A percentile compares a stretch with the other conserved stretches of the same genome.
Evolutionary conservation across 179 eudicot species (phyloP).

Genomic region (Vitellaria paradoxa): DNA sequence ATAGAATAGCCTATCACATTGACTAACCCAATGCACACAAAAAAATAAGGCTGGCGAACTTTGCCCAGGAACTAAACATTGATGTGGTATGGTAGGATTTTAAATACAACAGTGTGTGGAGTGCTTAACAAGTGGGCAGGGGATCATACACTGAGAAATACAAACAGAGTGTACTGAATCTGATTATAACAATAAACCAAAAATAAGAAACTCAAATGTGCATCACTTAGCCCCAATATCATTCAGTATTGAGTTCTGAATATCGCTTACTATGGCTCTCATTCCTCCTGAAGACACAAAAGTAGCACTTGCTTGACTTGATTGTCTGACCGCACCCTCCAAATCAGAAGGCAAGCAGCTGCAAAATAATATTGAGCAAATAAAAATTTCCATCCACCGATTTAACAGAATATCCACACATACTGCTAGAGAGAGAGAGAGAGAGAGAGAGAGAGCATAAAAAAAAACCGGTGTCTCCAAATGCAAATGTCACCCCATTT

Average conservation of each 20-base stretch:
- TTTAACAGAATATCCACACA: not conserved
- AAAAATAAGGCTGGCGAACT: not conserved
- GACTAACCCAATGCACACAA: not conserved
- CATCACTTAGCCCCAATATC: not conserved
- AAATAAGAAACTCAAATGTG: not conserved
- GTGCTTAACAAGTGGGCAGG: not conserved
- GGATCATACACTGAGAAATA: not conserved
- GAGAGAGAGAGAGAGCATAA: not conserved
- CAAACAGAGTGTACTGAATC: not conserved
- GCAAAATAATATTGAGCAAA: constrained; percentile 26
- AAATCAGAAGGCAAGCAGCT: constrained; percentile 93
- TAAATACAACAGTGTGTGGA: not conserved
- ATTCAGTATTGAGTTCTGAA: constrained; percentile 1
- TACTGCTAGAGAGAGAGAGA: not conserved
- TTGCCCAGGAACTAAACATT: not conserved
- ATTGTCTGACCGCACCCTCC: constrained; percentile 97
- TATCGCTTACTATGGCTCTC: constrained; percentile 88
- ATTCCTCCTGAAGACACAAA: constrained; percentile 87
- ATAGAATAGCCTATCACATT: not conserved
- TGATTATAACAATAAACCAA: not conserved
- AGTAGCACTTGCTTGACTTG: constrained; percentile 73
- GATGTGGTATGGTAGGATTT: not conserved
- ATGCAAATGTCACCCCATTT: not conserved
- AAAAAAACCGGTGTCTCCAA: not conserved
- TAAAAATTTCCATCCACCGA: not conserved